Percentiles rank a stretch among this genome's conserved stretches.
Conservation (phyloP, 202 grass and related monocot species). For the Carex arenaria region DNA sequence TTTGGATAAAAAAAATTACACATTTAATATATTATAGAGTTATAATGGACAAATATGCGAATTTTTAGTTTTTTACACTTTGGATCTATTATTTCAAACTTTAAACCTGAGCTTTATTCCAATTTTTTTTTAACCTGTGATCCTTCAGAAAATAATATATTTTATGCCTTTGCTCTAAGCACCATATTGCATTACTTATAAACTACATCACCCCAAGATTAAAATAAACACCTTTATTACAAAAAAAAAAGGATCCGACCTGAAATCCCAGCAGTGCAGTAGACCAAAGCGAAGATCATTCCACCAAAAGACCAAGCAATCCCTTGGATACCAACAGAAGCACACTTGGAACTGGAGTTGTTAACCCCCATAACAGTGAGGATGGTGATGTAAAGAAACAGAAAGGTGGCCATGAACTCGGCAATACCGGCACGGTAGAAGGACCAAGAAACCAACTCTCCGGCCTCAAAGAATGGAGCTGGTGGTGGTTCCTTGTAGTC, state of each 20-base stretch:
- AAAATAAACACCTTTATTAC: background rate
- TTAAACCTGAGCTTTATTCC: background rate
- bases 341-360: slow-evolving; percentile 42
- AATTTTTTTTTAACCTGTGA: background rate
- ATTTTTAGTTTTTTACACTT: too few relatives aligned
- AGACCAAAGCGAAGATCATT: slow-evolving; percentile 76
- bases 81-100: background rate
- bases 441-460: slow-evolving; percentile 68
- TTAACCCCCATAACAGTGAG: slow-evolving; percentile 65
- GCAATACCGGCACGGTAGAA: slow-evolving; percentile 87
- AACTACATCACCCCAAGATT: background rate
- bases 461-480: slow-evolving; percentile 62
- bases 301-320: slow-evolving; percentile 83
- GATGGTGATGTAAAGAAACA: slow-evolving; percentile 79
- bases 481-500: slow-evolving; percentile 77
- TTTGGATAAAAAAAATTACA: too few relatives aligned
- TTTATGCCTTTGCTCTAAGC: background rate
- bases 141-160: background rate
- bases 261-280: slow-evolving; percentile 82
- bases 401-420: slow-evolving; percentile 88
- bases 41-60: too few relatives aligned
- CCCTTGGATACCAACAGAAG: slow-evolving; percentile 72
- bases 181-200: background rate
- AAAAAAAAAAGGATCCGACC: background rate
- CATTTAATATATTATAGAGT: too few relatives aligned